A percentile compares a stretch with the other conserved stretches of the same genome.
Evolutionary conservation across 805 yeast genomes (phyloP).

Genomic region (Zygosaccharomyces bailii): DNA sequence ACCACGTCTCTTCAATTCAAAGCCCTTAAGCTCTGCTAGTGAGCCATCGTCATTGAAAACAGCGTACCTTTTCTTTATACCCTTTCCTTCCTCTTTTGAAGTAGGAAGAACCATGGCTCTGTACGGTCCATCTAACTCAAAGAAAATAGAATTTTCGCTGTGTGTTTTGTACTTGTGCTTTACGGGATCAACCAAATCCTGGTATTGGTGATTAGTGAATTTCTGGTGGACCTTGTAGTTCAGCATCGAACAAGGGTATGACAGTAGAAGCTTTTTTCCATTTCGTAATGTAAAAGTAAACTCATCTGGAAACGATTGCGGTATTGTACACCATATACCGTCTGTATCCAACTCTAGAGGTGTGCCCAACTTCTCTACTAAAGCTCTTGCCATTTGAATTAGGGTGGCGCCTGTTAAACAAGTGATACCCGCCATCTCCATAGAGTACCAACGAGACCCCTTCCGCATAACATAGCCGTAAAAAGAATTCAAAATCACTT

Average conservation of each 20-base stretch:
- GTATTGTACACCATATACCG: conserved; percentile 99
- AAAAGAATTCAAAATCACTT: conserved; percentile 92
- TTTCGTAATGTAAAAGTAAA: conserved; percentile 64
- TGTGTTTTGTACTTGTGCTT: conserved; percentile 66
- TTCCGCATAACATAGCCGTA: conserved; percentile 99
- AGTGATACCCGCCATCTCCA: conserved; percentile 99
- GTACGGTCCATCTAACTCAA: conserved; percentile 98
- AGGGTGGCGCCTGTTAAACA: conserved; percentile 97
- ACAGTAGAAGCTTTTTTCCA: conserved; percentile 73
- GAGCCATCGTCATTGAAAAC: conserved; percentile 95
- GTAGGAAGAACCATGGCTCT: conserved; percentile 97
- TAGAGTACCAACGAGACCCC: conserved; percentile 98
- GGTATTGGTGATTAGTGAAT: conserved; percentile 94
- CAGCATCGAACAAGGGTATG: conserved; percentile 95
- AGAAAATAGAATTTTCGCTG: conserved; percentile 91
- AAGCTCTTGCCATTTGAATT: conserved; percentile 91
- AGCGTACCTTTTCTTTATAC: conserved; percentile 93
- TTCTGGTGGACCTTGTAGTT: conserved; percentile 86
- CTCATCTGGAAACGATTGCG: conserved; percentile 89
- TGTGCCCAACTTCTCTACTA: conserved; percentile 90
- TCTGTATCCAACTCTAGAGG: conserved; percentile 97
- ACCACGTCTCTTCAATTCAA: conserved; percentile 94
- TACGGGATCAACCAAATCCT: conserved; percentile 70
- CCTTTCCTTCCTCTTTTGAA: conserved; percentile 95
- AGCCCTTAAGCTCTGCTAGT: conserved; percentile 92